phyloP scores from a whole-genome alignment of 2,329 filamentous ascomycete genomes.

The Monilinia vaccinii-corymbosi region DNA sequence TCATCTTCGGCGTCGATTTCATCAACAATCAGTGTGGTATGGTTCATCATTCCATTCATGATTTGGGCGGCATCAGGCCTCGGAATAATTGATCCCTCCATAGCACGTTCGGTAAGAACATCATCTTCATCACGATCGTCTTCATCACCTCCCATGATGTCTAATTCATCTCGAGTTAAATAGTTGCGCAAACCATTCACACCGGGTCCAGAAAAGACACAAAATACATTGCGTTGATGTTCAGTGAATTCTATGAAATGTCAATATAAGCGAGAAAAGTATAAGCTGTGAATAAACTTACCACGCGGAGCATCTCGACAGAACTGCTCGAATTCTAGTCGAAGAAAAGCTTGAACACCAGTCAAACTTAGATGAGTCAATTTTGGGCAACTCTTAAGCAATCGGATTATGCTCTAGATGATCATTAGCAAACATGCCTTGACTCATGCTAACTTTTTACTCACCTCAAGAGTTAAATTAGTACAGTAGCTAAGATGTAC shows the following conservation, averaged over 20 bases:
- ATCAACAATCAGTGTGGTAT: background rate
- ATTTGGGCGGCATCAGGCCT: slow-evolving; percentile 13
- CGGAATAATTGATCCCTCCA: slow-evolving; percentile 15
- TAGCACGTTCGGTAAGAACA: slow-evolving; percentile 29
- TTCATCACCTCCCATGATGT: slow-evolving; percentile 72
- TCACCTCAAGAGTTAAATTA: slow-evolving; percentile 70
- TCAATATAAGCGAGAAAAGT: slow-evolving; percentile 5
- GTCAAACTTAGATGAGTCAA: slow-evolving; percentile 92
- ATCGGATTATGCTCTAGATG: slow-evolving; percentile 70
- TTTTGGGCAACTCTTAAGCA: slow-evolving; percentile 85
- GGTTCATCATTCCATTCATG: slow-evolving; percentile 8
- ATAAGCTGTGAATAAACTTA: slow-evolving; percentile 31
- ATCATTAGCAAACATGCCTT: slow-evolving; percentile 26
- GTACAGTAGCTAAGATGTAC: slow-evolving; percentile 96
- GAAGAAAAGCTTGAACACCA: slow-evolving; percentile 82
- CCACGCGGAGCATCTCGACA: slow-evolving; percentile 76
- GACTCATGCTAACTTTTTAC: slow-evolving; percentile 23
- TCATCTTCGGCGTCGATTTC: slow-evolving; percentile 2
- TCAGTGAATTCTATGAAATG: slow-evolving; percentile 72
- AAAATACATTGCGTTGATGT: slow-evolving; percentile 91
- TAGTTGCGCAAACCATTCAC: slow-evolving; percentile 70
- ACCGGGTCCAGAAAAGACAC: slow-evolving; percentile 87
- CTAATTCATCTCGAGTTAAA: slow-evolving; percentile 74
- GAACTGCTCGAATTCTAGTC: slow-evolving; percentile 73
- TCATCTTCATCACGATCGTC: background rate